Percentiles rank a stretch among this genome's conserved stretches.
phyloP scores from a whole-genome alignment of 768 basidiomycete genomes.

The Russula abietina region DNA sequence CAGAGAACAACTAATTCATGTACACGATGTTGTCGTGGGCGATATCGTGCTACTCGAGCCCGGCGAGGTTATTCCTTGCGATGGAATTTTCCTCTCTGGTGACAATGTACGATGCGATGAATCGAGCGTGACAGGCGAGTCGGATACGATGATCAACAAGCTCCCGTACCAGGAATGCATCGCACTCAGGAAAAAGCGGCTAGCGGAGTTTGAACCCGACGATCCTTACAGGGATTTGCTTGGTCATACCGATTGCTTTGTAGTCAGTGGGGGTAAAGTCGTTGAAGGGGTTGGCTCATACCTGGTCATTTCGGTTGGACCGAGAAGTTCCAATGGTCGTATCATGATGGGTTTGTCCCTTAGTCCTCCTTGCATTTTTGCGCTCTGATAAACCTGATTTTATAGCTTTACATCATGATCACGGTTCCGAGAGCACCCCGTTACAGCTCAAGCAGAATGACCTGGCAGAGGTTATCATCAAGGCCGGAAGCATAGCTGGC shows the following conservation, averaged over 20 bases:
- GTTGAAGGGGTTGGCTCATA: constrained; percentile 92
- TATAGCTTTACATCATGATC: constrained; percentile 77
- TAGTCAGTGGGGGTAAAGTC: constrained; percentile 90
- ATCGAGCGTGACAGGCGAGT: too few species aligned
- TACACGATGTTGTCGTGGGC: constrained; percentile 85
- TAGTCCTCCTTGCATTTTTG: too few species aligned
- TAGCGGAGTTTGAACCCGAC: constrained; percentile 10
- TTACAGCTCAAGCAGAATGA: too few species aligned
- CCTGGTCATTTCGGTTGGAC: constrained; percentile 88
- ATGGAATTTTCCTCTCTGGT: constrained; percentile 85
- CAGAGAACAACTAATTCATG: constrained; percentile 29
- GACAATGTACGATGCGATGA: too few species aligned
- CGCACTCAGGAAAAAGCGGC: too few species aligned
- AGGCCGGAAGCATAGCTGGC: too few species aligned
- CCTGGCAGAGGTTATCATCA: too few species aligned
- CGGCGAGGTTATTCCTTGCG: constrained; percentile 93
- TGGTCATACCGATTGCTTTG: too few species aligned
- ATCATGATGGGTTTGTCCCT: too few species aligned
- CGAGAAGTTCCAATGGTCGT: constrained; percentile 90
- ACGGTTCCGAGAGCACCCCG: constrained; percentile 86
- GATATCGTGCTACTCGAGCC: constrained; percentile 90
- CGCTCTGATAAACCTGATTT: too few species aligned
- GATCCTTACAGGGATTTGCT: constrained; percentile 17
- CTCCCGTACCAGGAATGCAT: constrained; percentile 69
- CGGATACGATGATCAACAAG: constrained; percentile 93